Evolutionary conservation across 2,329 filamentous ascomycete species (phyloP), one percentile per base, ranked within the genome.

Genomic region (Pseudogymnoascus sp.): DNA sequence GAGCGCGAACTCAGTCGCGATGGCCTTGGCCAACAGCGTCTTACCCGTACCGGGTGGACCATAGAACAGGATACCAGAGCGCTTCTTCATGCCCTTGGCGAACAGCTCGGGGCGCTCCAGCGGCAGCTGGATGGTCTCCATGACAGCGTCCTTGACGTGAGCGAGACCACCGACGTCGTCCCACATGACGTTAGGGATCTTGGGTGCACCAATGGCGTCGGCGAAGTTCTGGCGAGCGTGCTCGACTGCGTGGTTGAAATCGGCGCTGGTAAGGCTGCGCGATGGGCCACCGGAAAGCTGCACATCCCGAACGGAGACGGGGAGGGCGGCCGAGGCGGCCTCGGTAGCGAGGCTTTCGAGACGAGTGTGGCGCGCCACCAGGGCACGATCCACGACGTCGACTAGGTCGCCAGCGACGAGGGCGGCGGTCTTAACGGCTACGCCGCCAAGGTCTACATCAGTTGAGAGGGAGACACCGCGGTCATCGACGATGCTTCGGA

Each of bases 161-260:
- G 89, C 87, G 33, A 97, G 82, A 60, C 95, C 93, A 75, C 93
- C 93, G 19, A 99, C 93, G 74, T 99, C 93, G 68, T 93, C 89
- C 93, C 93, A 99, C 21, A 88, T 88, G 6, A 99, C 95, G 67
- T 96, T 97, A 6, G 93, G 95, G 66, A 97, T 97, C 82, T 97
- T 97, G 2, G 95, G 95, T 4, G 95, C 95, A 23, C 95, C 95
- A 67, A 99, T 99, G 0, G 93, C 89, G 74, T 97, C 95, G 5
- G 95, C 93, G 74, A 99, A 99, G 76, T 97, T 97, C 82, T 97
- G 97, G 62, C 95, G 87, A 1, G 95, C 95, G 5, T 93, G 91
- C 65, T 97, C 93, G 3, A 99, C 93, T 0, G 95, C 95, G n/a
- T 88, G 78, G 62, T 96, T 92, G 68, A 97, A 93, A 75, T 99